Evolutionary conservation across 1,284 basidiomycete genomes (phyloP), one percentile per base, ranked within the genome.

Genomic region (Meira nashicola): DNA sequence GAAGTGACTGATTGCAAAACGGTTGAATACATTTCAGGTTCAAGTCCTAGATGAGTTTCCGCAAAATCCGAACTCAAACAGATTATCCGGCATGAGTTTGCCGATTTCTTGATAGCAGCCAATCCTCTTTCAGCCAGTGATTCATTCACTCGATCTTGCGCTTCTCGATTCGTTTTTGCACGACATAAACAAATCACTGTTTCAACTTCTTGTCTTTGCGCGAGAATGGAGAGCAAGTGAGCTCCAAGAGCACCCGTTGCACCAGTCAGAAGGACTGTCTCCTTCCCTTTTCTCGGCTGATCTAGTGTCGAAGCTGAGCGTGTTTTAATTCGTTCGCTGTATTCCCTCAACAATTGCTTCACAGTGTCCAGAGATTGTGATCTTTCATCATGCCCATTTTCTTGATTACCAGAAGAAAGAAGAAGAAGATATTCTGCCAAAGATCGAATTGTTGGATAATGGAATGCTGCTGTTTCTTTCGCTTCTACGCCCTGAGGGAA

Each of bases 241-340:
- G 66, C 59, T 15, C 70, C 70, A 1, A 72, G 61, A 5, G 60
- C 65, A 28, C 70, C 70, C 6, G 70, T 70, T 19, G 62, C 58
- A 21, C 70, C 70, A 0, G 70, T 72, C 37, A 72, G 51, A 14
- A 71, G 54, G 2, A 68, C 44, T 6, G 38, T 41, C 9, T 33
- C 28, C 4, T 3, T 33, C 8, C 28, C 28, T 33, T 33, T 33
- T 8, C 28, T 33, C 4, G 4, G 4, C 8, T 33, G 28, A 8
- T 33, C 8, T 33, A 4, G 4, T 4, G 28, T 33, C 3, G 28
- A 33, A 8, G 4, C 8, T 33, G 28, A 33, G 3, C 28, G 28
- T 33, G 28, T 33, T 8, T 33, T 8, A 8, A 33, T 33, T 8
- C 8, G 28, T 33, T 33, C 4, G 28, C 4, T 33, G 8, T 33